Base-by-base conservation (phyloP, 2,329 filamentous ascomycete species). In the Teratosphaeria zuluensis region DNA sequence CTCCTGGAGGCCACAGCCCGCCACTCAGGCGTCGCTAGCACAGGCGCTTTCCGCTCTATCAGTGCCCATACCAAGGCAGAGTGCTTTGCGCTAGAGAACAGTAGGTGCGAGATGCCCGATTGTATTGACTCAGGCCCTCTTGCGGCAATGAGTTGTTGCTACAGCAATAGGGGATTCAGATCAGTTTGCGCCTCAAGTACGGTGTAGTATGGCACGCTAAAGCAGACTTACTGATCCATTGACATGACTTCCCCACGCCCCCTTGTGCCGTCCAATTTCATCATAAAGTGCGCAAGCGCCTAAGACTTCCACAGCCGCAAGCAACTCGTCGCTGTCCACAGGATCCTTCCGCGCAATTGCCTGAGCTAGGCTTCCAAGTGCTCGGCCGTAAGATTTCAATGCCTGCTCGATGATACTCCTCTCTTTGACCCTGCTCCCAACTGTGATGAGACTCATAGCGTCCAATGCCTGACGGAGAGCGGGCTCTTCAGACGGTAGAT, bases 221-320 rank as follows among this genome's bases (percentile, higher is more conserved):
- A 48, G 2, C 16, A 48, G 42, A 48, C 42, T 48, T 21, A 48
- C 42, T n/a, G 42, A 59, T 14, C 69, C 69, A 19, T 63, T 56
- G 2, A 69, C 61, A 52, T 72, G 69, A 51, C 65, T 62, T 32
- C 57, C 61, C 69, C 68, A 72, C 35, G 64, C 66, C 30, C 61
- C 58, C 16, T 64, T 65, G 32, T 65, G 63, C 35, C 66, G 62
- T n/a, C 63, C 59, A 30, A 72, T 69, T 46, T 70, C 64, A 33
- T 69, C 66, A 61, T 65, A 72, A 42, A 71, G 65, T 55, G 69
- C 69, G 55, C 69, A 72, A 5, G 61, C 62, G 9, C 63, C 67
- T 16, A 72, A 59, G 4, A 71, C 57, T 11, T 62, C 65, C 21
- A 66, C 66, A 6, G 69, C 67, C 9, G 68, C 69, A 9, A 72